These are phyloP conservation scores for Rhizopus stolonifer DNA, from an alignment of 371 early-diverging fungal genomes.

Conservation along the genomic window DNA sequence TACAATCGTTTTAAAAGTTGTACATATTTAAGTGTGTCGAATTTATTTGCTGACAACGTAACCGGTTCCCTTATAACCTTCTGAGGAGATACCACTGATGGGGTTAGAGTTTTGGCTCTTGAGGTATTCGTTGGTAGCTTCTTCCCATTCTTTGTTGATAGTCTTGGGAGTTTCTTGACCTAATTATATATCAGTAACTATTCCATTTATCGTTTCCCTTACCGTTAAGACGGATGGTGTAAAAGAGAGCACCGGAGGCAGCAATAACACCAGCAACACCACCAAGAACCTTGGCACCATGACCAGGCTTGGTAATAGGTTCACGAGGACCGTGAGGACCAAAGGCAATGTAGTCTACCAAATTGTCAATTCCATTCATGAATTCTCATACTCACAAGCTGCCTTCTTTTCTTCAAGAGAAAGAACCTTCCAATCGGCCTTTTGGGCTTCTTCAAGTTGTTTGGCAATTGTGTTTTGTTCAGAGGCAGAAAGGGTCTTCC, in stretches of 20 bases:
- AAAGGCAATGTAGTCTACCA: constrained; percentile 84
- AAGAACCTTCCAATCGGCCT: constrained; percentile 93
- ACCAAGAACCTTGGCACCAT: constrained; percentile 68
- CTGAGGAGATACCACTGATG: constrained; percentile 83
- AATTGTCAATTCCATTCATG: no score
- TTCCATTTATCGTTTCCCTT: constrained; percentile 29
- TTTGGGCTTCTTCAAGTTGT: constrained; percentile 80
- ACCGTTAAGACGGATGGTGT: constrained; percentile 69
- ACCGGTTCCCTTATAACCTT: constrained; percentile 80
- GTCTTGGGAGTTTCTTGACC: constrained; percentile 73
- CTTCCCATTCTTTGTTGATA: constrained; percentile 90
- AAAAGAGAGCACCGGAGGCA: constrained; percentile 63
- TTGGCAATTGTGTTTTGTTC: constrained; percentile 86
- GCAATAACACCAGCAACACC: constrained; percentile 69
- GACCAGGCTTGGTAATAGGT: constrained; percentile 72
- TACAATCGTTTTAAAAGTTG: neutral
- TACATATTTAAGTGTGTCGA: neutral
- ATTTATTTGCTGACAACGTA: constrained; percentile 48
- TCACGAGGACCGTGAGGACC: constrained; percentile 93
- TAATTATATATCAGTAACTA: constrained; percentile 9
- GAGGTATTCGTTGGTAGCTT: constrained; percentile 82
- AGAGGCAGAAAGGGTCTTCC: constrained; percentile 81
- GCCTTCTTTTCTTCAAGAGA: constrained; percentile 93
- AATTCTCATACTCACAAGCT: constrained; percentile 61
- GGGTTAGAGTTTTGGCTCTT: constrained; percentile 89